A percentile compares a stretch with the other conserved stretches of the same genome.
Conservation (phyloP, 306 rosid species). For the Medicago ruthenica region DNA sequence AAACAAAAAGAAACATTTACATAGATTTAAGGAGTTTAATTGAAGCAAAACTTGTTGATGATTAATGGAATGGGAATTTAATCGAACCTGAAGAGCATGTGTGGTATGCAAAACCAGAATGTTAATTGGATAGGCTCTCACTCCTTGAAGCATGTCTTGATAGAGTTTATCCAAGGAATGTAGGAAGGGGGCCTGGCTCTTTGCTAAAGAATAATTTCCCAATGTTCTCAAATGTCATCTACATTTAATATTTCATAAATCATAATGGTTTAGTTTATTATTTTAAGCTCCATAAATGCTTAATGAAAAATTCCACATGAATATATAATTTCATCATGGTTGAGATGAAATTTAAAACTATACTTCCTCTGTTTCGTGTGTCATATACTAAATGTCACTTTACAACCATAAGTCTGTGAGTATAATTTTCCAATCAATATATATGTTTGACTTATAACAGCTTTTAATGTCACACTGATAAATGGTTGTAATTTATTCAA, state of each 20-base stretch:
- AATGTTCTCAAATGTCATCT: slow-evolving; percentile 41
- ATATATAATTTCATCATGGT: not conserved
- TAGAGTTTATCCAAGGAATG: slow-evolving; percentile 27
- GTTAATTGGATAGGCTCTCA: slow-evolving; percentile 54
- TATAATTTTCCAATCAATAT: too few species aligned
- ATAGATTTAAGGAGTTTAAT: not conserved
- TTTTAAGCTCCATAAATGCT: not conserved
- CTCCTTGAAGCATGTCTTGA: slow-evolving; percentile 25
- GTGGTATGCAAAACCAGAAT: slow-evolving; percentile 48
- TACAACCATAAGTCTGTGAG: too few species aligned
- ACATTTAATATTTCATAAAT: not conserved
- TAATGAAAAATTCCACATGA: not conserved
- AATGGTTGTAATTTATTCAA: too few species aligned
- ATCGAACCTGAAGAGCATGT: slow-evolving; percentile 38
- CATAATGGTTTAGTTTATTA: not conserved
- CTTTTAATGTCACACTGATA: too few species aligned
- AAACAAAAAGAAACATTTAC: too few species aligned
- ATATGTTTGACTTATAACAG: too few species aligned
- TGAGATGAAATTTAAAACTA: not conserved
- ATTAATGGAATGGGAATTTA: not conserved
- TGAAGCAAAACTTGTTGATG: not conserved
- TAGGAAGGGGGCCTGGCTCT: slow-evolving; percentile 29
- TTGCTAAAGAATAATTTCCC: slow-evolving; percentile 28
- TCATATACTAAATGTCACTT: too few species aligned
- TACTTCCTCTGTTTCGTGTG: too few species aligned